Percentiles rank a stretch among this genome's conserved stretches.
These are phyloP conservation scores for Aspergillus costaricaensis DNA, from an alignment of 2,329 filamentous ascomycete species.

Conservation along the genomic window DNA sequence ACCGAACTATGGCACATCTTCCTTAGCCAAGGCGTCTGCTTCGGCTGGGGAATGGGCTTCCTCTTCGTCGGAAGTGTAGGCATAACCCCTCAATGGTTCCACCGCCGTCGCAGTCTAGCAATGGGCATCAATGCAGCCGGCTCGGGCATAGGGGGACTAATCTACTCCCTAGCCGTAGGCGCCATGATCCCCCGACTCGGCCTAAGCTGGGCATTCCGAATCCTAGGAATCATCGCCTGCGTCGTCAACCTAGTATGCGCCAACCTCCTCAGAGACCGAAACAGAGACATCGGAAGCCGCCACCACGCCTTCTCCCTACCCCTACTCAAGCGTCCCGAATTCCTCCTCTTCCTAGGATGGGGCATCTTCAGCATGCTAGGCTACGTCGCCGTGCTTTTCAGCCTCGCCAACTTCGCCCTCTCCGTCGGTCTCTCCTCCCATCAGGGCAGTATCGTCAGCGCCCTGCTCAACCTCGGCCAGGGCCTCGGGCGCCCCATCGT, in stretches of 20 bases:
- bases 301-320: conserved; percentile 56
- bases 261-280: conserved; percentile 59
- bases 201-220: conserved; percentile 62
- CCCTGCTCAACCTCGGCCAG: conserved; percentile 65
- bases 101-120: conserved; percentile 57
- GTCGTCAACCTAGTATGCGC: conserved; percentile 55
- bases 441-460: conserved; percentile 64
- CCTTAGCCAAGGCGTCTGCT: conserved; percentile 62
- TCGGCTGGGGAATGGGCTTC: conserved; percentile 65
- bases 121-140: conserved; percentile 62
- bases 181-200: conserved; percentile 60
- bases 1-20: conserved; percentile 62
- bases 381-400: conserved; percentile 66
- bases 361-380: conserved; percentile 65
- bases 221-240: conserved; percentile 59
- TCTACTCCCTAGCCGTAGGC: conserved; percentile 60
- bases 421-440: conserved; percentile 59
- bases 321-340: conserved; percentile 57
- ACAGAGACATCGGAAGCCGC: conserved; percentile 56
- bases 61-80: conserved; percentile 59
- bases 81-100: conserved; percentile 65
- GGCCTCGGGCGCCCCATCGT: conserved; percentile 59
- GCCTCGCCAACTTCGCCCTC: conserved; percentile 62
- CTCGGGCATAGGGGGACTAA: conserved; percentile 60
- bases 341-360: conserved; percentile 60